Percentiles rank a stretch among this genome's conserved stretches.
phyloP scores from a whole-genome alignment of 805 yeast species.

The Priceomyces carsonii region DNA sequence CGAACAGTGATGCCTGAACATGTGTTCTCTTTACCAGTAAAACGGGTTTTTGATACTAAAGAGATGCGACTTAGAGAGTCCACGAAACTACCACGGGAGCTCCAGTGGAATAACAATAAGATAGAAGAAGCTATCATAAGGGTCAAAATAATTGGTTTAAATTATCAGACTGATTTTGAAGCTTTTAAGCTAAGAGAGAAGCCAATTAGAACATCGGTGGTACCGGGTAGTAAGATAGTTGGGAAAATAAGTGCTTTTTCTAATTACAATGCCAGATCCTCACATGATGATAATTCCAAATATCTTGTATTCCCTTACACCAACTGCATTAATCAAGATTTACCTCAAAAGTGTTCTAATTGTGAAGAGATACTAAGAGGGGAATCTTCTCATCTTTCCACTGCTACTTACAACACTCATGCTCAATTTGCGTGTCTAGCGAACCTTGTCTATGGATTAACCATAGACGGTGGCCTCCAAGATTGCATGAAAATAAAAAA shows the following conservation, averaged over 20 bases:
- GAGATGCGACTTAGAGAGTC: slow-evolving; percentile 19
- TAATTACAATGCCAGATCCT: slow-evolving; percentile 7
- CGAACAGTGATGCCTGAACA: slow-evolving; percentile 1
- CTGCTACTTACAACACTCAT: slow-evolving; percentile 12
- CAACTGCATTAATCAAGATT: slow-evolving; percentile 28
- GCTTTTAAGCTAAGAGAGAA: slow-evolving; percentile 8
- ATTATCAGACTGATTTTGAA: slow-evolving; percentile 27
- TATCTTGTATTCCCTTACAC: slow-evolving; percentile 36
- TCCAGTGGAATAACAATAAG: slow-evolving; percentile 9
- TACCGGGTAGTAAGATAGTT: slow-evolving; percentile 36
- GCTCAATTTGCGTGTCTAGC: slow-evolving; percentile 21
- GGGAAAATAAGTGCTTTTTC: slow-evolving; percentile 23
- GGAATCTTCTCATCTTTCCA: slow-evolving; percentile 5
- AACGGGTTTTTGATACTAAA: slow-evolving; percentile 25
- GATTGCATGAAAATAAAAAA: slow-evolving; percentile 29
- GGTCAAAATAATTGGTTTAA: slow-evolving; percentile 29
- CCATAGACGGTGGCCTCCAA: slow-evolving; percentile 42
- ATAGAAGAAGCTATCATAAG: slow-evolving; percentile 23
- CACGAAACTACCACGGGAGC: slow-evolving; percentile 27
- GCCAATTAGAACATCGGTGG: slow-evolving; percentile 14
- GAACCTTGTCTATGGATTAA: slow-evolving; percentile 29
- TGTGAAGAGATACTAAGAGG: slow-evolving; percentile 13
- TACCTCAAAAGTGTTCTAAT: slow-evolving; percentile 15
- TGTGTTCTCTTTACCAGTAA: slow-evolving; percentile 20
- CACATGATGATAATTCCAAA: slow-evolving; percentile 14